These are phyloP conservation scores for Aegilops bicornis DNA, from an alignment of 176 grass and related monocot genomes.

Conservation along the genomic window DNA sequence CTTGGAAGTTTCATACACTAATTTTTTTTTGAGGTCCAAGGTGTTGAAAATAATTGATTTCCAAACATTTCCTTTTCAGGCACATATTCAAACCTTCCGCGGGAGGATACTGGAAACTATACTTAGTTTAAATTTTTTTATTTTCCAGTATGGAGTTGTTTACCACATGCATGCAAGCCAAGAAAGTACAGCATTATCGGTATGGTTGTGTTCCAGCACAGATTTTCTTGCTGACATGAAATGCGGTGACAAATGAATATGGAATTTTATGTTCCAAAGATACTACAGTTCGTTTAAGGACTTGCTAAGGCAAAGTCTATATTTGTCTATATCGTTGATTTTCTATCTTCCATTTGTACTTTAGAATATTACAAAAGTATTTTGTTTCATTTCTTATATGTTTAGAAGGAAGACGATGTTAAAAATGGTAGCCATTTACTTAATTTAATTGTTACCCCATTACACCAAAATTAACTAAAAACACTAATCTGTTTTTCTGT, in stretches of 20 bases:
- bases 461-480: neutral
- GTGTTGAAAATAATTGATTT: slow-evolving; percentile 23
- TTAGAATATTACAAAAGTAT: neutral
- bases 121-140: slow-evolving; percentile 79
- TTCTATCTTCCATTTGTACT: neutral
- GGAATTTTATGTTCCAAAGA: neutral
- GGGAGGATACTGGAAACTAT: slow-evolving; percentile 86
- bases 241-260: slow-evolving; percentile 13
- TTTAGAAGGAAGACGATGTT: too few species aligned
- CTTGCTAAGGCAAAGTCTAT: neutral
- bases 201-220: slow-evolving; percentile 33
- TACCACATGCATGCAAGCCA: slow-evolving; percentile 69
- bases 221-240: slow-evolving; percentile 12
- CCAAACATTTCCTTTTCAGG: slow-evolving; percentile 43
- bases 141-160: slow-evolving; percentile 93
- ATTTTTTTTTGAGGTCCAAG: neutral
- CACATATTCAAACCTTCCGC: slow-evolving; percentile 78
- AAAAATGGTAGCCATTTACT: neutral
- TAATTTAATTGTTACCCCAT: neutral
- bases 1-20: neutral
- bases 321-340: slow-evolving; percentile 18
- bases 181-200: slow-evolving; percentile 55
- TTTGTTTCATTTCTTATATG: neutral
- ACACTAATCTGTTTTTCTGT: neutral
- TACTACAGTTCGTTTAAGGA: neutral